These are phyloP conservation scores for Sanghuangporus baumii DNA, from an alignment of 1,284 basidiomycete genomes.

Conservation along the genomic window DNA sequence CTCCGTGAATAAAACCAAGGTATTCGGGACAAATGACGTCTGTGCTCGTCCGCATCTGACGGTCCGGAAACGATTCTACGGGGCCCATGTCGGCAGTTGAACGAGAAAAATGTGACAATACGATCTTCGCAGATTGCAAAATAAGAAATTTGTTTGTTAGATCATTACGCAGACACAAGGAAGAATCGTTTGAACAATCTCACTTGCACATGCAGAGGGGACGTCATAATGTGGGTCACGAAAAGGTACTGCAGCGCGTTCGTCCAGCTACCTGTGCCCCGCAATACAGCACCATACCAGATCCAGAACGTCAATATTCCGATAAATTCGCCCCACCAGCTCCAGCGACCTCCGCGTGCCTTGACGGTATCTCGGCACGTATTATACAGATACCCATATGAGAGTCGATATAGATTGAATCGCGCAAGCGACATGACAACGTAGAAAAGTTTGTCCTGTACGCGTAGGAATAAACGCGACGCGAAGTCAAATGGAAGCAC, in stretches of 20 bases:
- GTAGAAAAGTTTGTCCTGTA: constrained; percentile 95
- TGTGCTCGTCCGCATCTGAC: constrained; percentile 93
- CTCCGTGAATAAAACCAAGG: constrained; percentile 90
- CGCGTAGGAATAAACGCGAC: constrained; percentile 59
- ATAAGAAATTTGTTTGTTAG: not conserved
- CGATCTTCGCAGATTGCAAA: constrained; percentile 58
- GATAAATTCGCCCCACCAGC: constrained; percentile 65
- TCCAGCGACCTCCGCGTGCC: constrained; percentile 61
- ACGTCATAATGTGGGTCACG: constrained; percentile 75
- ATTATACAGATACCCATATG: constrained; percentile 73
- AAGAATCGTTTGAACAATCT: constrained; percentile 9
- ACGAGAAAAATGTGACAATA: constrained; percentile 96
- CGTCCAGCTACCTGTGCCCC: constrained; percentile 63
- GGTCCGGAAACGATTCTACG: constrained; percentile 85
- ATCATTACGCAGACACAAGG: not conserved
- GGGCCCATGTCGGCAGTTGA: constrained; percentile 91
- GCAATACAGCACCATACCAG: constrained; percentile 67
- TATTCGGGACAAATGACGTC: constrained; percentile 87
- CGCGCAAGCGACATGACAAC: constrained; percentile 87
- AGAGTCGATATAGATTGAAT: constrained; percentile 93
- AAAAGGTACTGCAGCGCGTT: constrained; percentile 65
- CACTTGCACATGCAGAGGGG: constrained; percentile 84
- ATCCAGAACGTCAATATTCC: constrained; percentile 73
- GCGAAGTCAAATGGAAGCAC: constrained; percentile 77
- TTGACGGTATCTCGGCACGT: constrained; percentile 50